A percentile compares a stretch with the other conserved stretches of the same genome.
Evolutionary conservation across 1,284 basidiomycete genomes (phyloP).

Genomic region (Grifola frondosa): DNA sequence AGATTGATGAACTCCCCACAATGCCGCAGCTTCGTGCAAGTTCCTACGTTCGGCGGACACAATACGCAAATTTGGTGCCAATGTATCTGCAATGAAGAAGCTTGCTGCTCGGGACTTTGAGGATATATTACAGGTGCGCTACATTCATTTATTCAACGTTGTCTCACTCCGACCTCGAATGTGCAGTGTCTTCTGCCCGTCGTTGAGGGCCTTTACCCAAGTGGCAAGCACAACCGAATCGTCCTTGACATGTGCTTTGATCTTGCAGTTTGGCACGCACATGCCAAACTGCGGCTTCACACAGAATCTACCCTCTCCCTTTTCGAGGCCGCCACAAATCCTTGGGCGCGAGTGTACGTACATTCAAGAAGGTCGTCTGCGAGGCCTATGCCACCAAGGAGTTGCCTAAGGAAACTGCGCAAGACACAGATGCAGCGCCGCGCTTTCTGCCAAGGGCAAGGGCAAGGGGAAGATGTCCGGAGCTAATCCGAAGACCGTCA

Average conservation of each 20-base stretch:
- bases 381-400: slow-evolving; percentile 19
- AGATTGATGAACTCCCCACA: not conserved
- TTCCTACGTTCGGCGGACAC: slow-evolving; percentile 27
- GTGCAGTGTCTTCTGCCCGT: slow-evolving; percentile 28
- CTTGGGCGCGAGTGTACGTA: too few relatives aligned
- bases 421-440: too few relatives aligned
- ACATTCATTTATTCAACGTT: not conserved
- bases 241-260: slow-evolving; percentile 26
- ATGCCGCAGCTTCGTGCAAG: slow-evolving; percentile 20
- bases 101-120: slow-evolving; percentile 30
- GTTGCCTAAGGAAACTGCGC: slow-evolving; percentile 25
- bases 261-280: slow-evolving; percentile 26
- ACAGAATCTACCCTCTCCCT: too few relatives aligned
- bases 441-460: too few relatives aligned
- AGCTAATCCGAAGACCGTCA: too few relatives aligned
- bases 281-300: slow-evolving; percentile 33
- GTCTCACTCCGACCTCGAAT: too few relatives aligned
- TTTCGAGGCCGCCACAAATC: too few relatives aligned
- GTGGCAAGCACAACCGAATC: slow-evolving; percentile 16
- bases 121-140: slow-evolving; percentile 28
- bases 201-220: slow-evolving; percentile 27
- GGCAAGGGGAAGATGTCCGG: too few relatives aligned
- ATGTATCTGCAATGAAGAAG: slow-evolving; percentile 28
- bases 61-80: slow-evolving; percentile 23
- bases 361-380: slow-evolving; percentile 22